Evolutionary conservation across 768 basidiomycete genomes (phyloP), one percentile per base, ranked within the genome.

Genomic region (Coprinellus micaceus): DNA sequence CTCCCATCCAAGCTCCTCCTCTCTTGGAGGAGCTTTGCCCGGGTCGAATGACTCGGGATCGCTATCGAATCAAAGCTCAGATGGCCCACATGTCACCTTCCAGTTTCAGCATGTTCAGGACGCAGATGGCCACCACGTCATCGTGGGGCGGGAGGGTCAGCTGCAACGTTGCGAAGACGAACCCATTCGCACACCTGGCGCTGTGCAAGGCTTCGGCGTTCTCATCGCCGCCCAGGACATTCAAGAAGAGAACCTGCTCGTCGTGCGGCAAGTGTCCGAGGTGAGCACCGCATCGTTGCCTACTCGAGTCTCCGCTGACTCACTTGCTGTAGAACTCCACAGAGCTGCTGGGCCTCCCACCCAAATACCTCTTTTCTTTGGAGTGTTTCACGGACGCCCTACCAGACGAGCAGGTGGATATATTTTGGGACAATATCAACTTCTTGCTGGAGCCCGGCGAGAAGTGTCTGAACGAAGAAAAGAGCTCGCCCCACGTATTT

Each of bases 181-280:
- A 85, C 91, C 91, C 0, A 94, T 94, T 47, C 82, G 85, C 0
- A 84, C 86, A 0, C 91, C 90, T 12, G 91, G 91, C 2, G 85
- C 90, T 1, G 80, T 92, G 1, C 91, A 94, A 72, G 85, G 83
- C 0, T 94, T 87, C 63, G 91, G 90, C n/a, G 85, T 92, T 0
- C 76, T 92, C 3, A 79, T 93, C 49, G 88, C 80, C 1, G 71
- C 91, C 0, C 83, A 87, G 57, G 82, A 88, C 60, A 67, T 79
- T 17, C 73, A 78, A 22, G 29, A 36, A 22, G 29, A 36, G 2
- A 21, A 29, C 15, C 71, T 74, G 2, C 69, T 91, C 12, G 61
- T 78, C 6, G 88, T 93, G 36, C 78, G 84, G 12, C 91, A 92
- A 64, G 88, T 89, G 0, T 92, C 90, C 26, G 91, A 91, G 76